Percentiles rank a stretch among this genome's conserved stretches.
Conservation (phyloP, 1,284 basidiomycete species). For the Sporisorium iseilematis-ciliati region DNA sequence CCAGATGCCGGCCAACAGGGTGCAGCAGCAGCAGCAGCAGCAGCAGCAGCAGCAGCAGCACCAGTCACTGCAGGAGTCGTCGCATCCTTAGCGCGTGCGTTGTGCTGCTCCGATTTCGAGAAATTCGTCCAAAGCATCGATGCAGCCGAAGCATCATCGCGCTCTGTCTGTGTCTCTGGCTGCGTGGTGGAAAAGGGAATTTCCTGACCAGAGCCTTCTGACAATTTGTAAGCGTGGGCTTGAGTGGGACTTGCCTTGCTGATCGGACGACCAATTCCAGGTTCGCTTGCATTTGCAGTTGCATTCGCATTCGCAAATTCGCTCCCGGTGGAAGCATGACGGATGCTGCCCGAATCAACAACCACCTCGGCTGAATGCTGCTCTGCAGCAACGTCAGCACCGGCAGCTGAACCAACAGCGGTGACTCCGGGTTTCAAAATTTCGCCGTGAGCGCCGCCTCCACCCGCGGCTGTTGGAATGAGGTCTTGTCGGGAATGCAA, state of each 20-base stretch:
- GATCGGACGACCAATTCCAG: conserved; percentile 29
- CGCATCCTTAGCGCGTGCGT: neutral
- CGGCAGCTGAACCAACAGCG: neutral
- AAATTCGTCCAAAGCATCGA: conserved; percentile 9
- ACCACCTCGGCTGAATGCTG: neutral
- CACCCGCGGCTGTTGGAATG: neutral
- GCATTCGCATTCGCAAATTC: neutral
- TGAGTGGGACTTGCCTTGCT: conserved; percentile 20
- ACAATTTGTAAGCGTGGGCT: neutral
- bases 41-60: conserved; percentile 3
- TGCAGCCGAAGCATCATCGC: conserved; percentile 9
- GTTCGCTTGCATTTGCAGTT: neutral
- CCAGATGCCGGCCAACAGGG: conserved; percentile 2
- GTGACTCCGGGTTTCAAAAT: conserved; percentile 1
- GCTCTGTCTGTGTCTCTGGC: neutral
- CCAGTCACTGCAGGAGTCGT: conserved; percentile 1
- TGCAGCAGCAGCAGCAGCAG: conserved; percentile 3
- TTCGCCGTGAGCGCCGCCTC: neutral
- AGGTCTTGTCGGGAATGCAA: conserved; percentile 4
- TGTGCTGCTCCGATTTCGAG: conserved; percentile 1
- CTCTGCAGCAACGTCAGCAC: neutral
- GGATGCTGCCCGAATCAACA: neutral
- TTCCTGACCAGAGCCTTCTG: conserved; percentile 6
- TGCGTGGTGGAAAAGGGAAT: too few relatives aligned
- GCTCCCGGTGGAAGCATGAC: neutral